Base-by-base conservation (phyloP, 163 green algal species). In the Chlamydomonas reinhardtii region DNA sequence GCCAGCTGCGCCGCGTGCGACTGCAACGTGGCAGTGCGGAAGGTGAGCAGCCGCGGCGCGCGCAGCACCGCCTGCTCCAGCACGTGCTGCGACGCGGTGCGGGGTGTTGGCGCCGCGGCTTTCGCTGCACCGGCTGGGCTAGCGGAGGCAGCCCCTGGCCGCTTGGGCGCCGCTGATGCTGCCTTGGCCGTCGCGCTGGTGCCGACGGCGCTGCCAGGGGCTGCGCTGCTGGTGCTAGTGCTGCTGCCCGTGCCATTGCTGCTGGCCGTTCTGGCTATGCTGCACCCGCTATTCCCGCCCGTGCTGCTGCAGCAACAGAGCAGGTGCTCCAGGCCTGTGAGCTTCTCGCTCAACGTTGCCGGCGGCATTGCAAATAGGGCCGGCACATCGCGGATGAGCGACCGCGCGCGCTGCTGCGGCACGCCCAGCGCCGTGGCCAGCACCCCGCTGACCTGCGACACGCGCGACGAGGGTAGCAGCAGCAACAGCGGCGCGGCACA, bases 41-140 rank as follows among this genome's bases (percentile, higher is more conserved):
- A 82, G 72, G 71, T 79, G 32, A 92, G 81, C 61, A 92, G 84
- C 8, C 37, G 73, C 54, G 84, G 84, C 35, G 65, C 65, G 11
- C 1, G 6, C 24, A 31, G 52, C 15, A 85, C 2, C 24, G 79
- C 68, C 24, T 37, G 20, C 32, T 27, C 68, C n/a, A 43, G 74
- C 56, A 64, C 12, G 25, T 73, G 34, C 29, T 52, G 37, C 4
- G 37, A 62, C 34, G 16, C 27, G 15, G 71, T 37, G 71, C 31
- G 71, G 59, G 34, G 32, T 54, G 19, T 14, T 56, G 48, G 75
- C 32, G 27, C 22, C 62, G 62, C 62, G 59, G 14, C 52, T 5
- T 35, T 4, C 52, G 35, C 0, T 22, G n/a, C 8, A 22, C 22
- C 59, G 59, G 59, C 2, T 5, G 59, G 0, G 20, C 2, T 35